Evolutionary conservation across 768 basidiomycete species (phyloP).

Genomic region (Mycena leptocephala): DNA sequence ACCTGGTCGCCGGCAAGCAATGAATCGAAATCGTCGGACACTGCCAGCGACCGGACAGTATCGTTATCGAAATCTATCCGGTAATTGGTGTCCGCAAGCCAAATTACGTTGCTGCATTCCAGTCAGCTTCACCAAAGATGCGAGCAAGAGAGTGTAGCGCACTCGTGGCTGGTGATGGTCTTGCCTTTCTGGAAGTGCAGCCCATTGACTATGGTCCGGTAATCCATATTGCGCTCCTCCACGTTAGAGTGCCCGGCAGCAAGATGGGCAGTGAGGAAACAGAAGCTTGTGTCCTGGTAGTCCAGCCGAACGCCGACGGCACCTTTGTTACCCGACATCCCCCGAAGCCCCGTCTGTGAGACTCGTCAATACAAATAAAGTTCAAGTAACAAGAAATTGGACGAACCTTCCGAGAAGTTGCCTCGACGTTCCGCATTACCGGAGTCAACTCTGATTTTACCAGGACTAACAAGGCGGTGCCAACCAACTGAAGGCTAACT

Average conservation of each 20-base stretch:
- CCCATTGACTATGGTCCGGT: conserved; percentile 87
- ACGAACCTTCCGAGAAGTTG: conserved; percentile 87
- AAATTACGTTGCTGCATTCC: conserved; percentile 84
- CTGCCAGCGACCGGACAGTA: conserved; percentile 79
- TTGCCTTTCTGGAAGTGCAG: conserved; percentile 93
- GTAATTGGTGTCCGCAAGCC: conserved; percentile 97
- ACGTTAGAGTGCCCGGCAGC: conserved; percentile 96
- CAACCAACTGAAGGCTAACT: conserved; percentile 81
- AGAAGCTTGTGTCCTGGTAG: conserved; percentile 92
- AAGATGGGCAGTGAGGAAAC: conserved; percentile 96
- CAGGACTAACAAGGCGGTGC: conserved; percentile 91
- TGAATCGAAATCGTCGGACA: conserved; percentile 76
- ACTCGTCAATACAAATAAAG: conserved; percentile 5
- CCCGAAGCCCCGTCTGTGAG: conserved; percentile 85
- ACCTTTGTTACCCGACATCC: conserved; percentile 98
- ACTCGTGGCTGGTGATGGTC: conserved; percentile 93
- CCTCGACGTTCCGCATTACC: conserved; percentile 94
- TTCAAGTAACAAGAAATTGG: background rate
- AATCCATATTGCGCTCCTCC: conserved; percentile 94
- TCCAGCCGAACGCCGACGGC: conserved; percentile 96
- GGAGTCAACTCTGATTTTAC: conserved; percentile 84
- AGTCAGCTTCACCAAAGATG: conserved; percentile 7
- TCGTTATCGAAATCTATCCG: conserved; percentile 92
- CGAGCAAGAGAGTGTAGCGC: conserved; percentile 55
- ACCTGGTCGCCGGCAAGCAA: conserved; percentile 93